Conservation (phyloP, 2,329 filamentous ascomycete genomes). For the Chaetothyriales sp. region DNA sequence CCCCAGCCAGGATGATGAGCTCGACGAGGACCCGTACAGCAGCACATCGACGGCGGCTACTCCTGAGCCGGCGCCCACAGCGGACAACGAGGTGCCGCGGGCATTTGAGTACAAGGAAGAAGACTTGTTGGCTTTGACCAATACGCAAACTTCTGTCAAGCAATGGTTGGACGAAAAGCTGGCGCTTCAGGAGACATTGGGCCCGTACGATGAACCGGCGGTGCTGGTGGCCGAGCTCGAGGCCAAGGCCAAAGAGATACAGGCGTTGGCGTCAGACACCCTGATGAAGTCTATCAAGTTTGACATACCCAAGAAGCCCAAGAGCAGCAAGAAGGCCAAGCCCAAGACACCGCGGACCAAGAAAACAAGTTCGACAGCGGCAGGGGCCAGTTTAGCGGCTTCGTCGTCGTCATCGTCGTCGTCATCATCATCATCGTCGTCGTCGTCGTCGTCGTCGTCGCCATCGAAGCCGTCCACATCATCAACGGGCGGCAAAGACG, state of each 20-base stretch:
- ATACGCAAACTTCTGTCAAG: conserved; percentile 47
- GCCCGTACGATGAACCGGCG: conserved; percentile 58
- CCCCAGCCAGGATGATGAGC: conserved; percentile 43
- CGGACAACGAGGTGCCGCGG: conserved; percentile 20
- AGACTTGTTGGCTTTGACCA: conserved; percentile 55
- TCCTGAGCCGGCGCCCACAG: conserved; percentile 23
- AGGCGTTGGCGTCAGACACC: conserved; percentile 55
- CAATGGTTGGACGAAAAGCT: conserved; percentile 66
- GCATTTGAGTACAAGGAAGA: conserved; percentile 50
- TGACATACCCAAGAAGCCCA: conserved; percentile 17
- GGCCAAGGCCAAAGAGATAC: conserved; percentile 55
- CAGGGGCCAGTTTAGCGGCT: conserved; percentile 1
- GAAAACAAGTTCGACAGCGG: conserved; percentile 6
- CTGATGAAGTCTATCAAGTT: conserved; percentile 56
- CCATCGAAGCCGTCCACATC: conserved; percentile 3
- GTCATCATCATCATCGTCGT: background rate
- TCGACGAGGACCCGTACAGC: conserved; percentile 54
- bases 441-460: conserved; percentile 1
- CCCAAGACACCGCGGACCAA: conserved; percentile 21
- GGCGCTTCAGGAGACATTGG: conserved; percentile 56
- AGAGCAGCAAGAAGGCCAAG: conserved; percentile 21
- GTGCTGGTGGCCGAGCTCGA: conserved; percentile 60
- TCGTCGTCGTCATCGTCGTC: conserved; percentile 1
- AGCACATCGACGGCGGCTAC: conserved; percentile 25
- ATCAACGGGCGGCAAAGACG: conserved; percentile 20